These are phyloP conservation scores for Sugiyamaella floridensis DNA, from an alignment of 805 yeast genomes.

Conservation along the genomic window DNA sequence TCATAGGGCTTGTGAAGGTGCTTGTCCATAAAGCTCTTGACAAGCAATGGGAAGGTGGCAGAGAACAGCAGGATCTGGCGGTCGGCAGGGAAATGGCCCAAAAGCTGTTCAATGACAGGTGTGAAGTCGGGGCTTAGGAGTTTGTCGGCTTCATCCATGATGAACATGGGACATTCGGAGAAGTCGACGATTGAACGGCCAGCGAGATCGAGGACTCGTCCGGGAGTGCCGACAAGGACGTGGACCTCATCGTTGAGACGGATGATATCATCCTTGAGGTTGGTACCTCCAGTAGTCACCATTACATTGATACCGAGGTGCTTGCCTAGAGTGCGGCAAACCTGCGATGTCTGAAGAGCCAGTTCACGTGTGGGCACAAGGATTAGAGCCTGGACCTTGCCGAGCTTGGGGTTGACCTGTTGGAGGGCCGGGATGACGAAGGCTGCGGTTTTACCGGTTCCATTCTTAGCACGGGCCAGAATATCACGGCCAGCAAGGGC, in stretches of 20 bases:
- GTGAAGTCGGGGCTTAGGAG: conserved; percentile 89
- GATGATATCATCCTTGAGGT: conserved; percentile 85
- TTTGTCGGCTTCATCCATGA: conserved; percentile 99
- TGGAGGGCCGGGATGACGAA: conserved; percentile 91
- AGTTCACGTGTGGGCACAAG: conserved; percentile 97
- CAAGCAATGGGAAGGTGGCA: conserved; percentile 95
- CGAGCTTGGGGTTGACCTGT: conserved; percentile 73
- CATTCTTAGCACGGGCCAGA: conserved; percentile 95
- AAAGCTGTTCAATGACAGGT: conserved; percentile 76
- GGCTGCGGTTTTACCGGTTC: conserved; percentile 98
- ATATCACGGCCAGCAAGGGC: conserved; percentile 94
- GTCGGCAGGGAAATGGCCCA: conserved; percentile 68
- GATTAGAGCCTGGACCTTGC: conserved; percentile 84
- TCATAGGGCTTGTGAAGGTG: conserved; percentile 90
- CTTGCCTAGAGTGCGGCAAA: conserved; percentile 89
- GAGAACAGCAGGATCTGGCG: conserved; percentile 84
- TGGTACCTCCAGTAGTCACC: conserved; percentile 99
- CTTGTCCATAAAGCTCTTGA: conserved; percentile 84
- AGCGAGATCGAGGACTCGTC: conserved; percentile 92
- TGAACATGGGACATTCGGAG: conserved; percentile 75
- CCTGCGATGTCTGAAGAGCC: conserved; percentile 96
- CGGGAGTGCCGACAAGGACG: conserved; percentile 94
- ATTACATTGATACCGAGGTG: conserved; percentile 88
- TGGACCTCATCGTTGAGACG: conserved; percentile 92
- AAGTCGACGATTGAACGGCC: conserved; percentile 81